Evolutionary conservation across 1,284 basidiomycete genomes (phyloP).

Genomic region (Coriolopsis trogii): DNA sequence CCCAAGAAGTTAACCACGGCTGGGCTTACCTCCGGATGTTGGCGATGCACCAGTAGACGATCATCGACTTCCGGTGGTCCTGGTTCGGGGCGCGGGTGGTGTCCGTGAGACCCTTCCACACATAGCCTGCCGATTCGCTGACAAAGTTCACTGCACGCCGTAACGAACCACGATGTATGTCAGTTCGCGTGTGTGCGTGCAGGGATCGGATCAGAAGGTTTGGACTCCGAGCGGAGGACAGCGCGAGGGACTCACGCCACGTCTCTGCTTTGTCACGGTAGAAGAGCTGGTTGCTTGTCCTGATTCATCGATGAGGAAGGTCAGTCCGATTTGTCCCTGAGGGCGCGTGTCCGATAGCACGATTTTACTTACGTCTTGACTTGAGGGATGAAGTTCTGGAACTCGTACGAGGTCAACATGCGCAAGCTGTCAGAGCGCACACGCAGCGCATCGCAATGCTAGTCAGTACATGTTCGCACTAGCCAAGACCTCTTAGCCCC

Average conservation of each 20-base stretch:
- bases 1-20: background rate
- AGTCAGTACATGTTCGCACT: too few species aligned
- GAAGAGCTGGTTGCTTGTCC: slow-evolving; percentile 43
- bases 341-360: background rate
- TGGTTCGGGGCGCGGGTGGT: background rate
- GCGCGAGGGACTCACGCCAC: slow-evolving; percentile 57
- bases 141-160: too few species aligned
- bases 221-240: slow-evolving; percentile 4
- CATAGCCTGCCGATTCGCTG: too few species aligned
- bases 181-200: slow-evolving; percentile 51
- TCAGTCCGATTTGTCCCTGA: background rate
- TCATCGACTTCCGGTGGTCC: slow-evolving; percentile 56
- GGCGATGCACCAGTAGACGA: slow-evolving; percentile 71
- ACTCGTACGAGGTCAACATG: slow-evolving; percentile 68
- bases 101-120: slow-evolving; percentile 44
- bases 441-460: too few species aligned
- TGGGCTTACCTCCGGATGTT: slow-evolving; percentile 42
- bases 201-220: slow-evolving; percentile 12
- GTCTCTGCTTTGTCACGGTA: slow-evolving; percentile 67
- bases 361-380: slow-evolving; percentile 50
- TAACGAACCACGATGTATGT: slow-evolving; percentile 60
- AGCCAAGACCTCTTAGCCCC: too few species aligned
- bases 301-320: slow-evolving; percentile 26
- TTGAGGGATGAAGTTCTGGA: slow-evolving; percentile 61
- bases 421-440: slow-evolving; percentile 48